These are phyloP conservation scores for Erodium chrysanthum DNA, from an alignment of 441 rosid genomes.

Conservation along the genomic window DNA sequence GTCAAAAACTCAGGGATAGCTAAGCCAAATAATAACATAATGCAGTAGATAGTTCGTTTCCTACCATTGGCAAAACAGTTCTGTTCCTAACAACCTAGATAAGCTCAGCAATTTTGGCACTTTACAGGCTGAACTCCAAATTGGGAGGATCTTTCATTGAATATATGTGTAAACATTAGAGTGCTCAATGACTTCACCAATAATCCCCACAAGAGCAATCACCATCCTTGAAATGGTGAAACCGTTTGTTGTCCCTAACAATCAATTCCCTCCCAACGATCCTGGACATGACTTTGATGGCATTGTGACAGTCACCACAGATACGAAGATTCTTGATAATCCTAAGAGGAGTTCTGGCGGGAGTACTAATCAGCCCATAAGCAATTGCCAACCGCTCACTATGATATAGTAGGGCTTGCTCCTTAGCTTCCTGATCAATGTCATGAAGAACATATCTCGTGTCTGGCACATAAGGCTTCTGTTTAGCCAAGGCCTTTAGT, in stretches of 20 bases:
- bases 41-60: conserved; percentile 6
- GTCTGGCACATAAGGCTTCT: conserved; percentile 57
- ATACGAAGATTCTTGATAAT: conserved; percentile 58
- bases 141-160: background rate
- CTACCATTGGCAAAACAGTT: conserved; percentile 7
- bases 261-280: conserved; percentile 53
- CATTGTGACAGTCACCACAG: conserved; percentile 53
- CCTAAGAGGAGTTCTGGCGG: conserved; percentile 44
- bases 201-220: conserved; percentile 84
- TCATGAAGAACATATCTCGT: conserved; percentile 70
- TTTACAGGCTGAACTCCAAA: conserved; percentile 19
- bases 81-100: background rate
- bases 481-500: conserved; percentile 44
- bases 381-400: conserved; percentile 66
- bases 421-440: conserved; percentile 81
- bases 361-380: conserved; percentile 51
- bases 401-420: conserved; percentile 74
- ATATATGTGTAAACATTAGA: background rate
- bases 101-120: conserved; percentile 14
- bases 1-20: background rate
- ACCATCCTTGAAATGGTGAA: conserved; percentile 65
- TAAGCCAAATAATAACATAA: background rate
- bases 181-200: conserved; percentile 36
- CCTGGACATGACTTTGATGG: conserved; percentile 61
- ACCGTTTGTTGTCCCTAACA: conserved; percentile 66